A percentile compares a stretch with the other conserved stretches of the same genome.
Conservation (phyloP, 148 eudicot species). For the Pouteria glomerata region DNA sequence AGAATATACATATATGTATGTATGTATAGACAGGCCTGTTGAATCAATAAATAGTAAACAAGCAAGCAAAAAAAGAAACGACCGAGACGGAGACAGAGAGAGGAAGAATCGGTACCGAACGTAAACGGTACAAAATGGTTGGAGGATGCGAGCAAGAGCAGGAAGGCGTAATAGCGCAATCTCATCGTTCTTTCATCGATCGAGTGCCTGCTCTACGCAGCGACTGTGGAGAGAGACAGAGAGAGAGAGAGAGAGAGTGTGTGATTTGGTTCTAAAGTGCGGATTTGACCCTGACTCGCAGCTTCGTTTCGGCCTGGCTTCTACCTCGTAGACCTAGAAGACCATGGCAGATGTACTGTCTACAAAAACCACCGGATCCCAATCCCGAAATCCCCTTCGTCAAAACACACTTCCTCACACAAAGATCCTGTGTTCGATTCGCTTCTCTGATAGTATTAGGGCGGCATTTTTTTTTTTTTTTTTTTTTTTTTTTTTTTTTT, state of each 20-base stretch:
- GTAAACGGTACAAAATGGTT: constrained; percentile 6
- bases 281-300: no score
- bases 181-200: constrained; percentile 9
- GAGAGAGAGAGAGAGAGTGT: neutral
- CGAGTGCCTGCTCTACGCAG: neutral
- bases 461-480: no score
- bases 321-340: no score
- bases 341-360: no score
- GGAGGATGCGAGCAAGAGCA: constrained; percentile 7
- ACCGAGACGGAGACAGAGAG: neutral
- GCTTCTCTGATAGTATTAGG: no score
- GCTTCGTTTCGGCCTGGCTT: no score
- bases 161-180: neutral
- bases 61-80: neutral
- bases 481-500: no score
- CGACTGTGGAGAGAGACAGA: constrained; percentile 2
- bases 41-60: neutral
- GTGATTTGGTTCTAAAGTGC: neutral
- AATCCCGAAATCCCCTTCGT: no score
- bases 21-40: neutral
- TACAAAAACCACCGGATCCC: no score
- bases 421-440: no score
- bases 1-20: no score
- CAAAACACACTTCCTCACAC: no score
- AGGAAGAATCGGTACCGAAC: constrained; percentile 7